Conservation (phyloP, 2,329 filamentous ascomycete genomes). For the Colletotrichum endophyticum region DNA sequence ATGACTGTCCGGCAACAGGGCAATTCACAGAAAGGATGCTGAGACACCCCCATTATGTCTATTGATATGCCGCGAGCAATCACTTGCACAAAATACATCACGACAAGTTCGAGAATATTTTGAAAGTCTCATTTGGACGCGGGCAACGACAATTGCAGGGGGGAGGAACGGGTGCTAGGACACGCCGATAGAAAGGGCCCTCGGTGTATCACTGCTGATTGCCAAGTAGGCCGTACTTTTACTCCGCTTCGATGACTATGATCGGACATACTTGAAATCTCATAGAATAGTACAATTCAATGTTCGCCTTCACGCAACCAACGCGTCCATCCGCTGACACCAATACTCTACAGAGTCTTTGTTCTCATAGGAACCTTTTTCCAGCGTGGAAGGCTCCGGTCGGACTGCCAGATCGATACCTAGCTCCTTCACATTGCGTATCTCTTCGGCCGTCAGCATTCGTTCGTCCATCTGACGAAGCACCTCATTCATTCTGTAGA, state of each 20-base stretch:
- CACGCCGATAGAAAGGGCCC: too few species aligned
- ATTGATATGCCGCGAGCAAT: too few species aligned
- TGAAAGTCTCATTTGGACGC: too few species aligned
- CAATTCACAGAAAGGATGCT: not conserved
- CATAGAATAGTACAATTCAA: not conserved
- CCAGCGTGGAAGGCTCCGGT: not conserved
- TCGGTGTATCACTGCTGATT: not conserved
- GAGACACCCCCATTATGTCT: too few species aligned
- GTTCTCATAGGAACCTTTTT: not conserved
- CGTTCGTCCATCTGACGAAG: not conserved
- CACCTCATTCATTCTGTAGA: not conserved
- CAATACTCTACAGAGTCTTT: not conserved
- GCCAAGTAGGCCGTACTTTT: not conserved
- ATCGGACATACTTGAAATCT: accelerated
- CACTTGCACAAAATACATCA: not conserved
- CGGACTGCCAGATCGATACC: not conserved
- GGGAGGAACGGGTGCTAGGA: too few species aligned
- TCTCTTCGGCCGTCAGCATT: not conserved
- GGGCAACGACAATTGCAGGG: too few species aligned
- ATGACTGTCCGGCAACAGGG: not conserved
- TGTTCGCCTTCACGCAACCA: not conserved
- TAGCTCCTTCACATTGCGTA: accelerated
- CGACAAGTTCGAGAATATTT: not conserved
- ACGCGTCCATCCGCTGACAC: not conserved
- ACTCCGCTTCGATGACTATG: accelerated